Evolutionary conservation across 257 asterid genomes (phyloP).

Genomic region (Anisodus tanguticus): DNA sequence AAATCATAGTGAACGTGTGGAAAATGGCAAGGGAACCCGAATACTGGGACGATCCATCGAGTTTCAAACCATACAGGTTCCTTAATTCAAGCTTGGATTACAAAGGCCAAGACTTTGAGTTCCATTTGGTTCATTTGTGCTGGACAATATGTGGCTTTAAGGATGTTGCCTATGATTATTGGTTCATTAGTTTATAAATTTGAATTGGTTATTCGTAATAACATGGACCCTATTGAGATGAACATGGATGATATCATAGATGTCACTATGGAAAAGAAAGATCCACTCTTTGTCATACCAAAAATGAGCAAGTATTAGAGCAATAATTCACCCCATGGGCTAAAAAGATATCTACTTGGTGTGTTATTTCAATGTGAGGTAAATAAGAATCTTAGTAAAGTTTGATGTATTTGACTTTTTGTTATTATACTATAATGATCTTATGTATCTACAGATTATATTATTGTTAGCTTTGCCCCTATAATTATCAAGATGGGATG

Average conservation of each 20-base stretch:
- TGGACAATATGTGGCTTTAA: constrained; percentile 56
- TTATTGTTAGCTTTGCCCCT: too few relatives aligned
- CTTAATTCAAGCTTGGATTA: constrained; percentile 46
- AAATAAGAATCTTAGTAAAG: too few relatives aligned
- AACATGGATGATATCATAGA: constrained; percentile 43
- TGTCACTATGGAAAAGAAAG: constrained; percentile 28
- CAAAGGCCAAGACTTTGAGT: constrained; percentile 58
- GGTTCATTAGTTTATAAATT: constrained; percentile 41
- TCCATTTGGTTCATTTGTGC: constrained; percentile 63
- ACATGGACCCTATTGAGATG: neutral
- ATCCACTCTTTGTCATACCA: constrained; percentile 26
- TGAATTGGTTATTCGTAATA: constrained; percentile 40
- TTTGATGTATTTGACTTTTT: too few relatives aligned
- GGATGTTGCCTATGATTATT: constrained; percentile 47
- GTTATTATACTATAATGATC: too few relatives aligned
- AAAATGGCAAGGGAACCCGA: constrained; percentile 59
- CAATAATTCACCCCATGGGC: too few relatives aligned
- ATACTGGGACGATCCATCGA: constrained; percentile 50
- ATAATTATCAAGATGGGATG: too few relatives aligned
- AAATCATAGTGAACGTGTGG: constrained; percentile 54
- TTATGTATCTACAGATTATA: too few relatives aligned
- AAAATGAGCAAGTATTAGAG: too few relatives aligned
- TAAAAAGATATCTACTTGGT: too few relatives aligned
- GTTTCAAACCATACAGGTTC: constrained; percentile 59
- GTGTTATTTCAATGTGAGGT: too few relatives aligned